Base-by-base conservation (phyloP, 805 yeast genomes). In the Barnettozyma siamensis region DNA sequence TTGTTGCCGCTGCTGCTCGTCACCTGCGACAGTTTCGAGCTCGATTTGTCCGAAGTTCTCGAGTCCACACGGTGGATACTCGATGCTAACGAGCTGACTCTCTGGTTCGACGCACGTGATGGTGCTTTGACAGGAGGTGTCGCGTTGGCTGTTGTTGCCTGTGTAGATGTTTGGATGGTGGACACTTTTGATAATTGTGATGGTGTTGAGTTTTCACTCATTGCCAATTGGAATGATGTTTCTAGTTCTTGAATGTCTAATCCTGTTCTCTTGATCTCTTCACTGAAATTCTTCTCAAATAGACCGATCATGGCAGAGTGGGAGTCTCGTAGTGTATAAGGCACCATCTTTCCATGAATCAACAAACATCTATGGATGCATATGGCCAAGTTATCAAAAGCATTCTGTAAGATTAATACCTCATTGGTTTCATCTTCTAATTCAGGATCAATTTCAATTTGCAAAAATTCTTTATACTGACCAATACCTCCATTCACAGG, bases 401-500 rank as follows among this genome's bases (percentile, higher is more conserved):
- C 77, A 17, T 55, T 49, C 17, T 45, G 50, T 30, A 69, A 47
- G 13, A 59, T 42, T 5, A 48, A 47, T 11, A 60, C 33, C 16
- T 67, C 70, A 32, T 54, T 50, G 1, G 42, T 40, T 10, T 49
- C 49, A 26, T 60, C 55, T 28, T 54, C 58, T 13, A 51, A 47
- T 4, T 53, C 51, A 10, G 55, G 51, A 21, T 53, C 52, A 20
- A 57, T 53, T 7, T 59, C 62, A 37, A 69, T 72, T 29, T 59
- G 61, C 56, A 84, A 76, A 57, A 88, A 86, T 2, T 74, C 74
- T 41, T 89, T 71, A 62, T 84, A 88, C 57, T 83, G 88, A 2
- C 87, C 85, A 48, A 88, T 85, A 43, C 96, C 96, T 28, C 96
- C 96, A 58, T 88, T 88, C 6, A 88, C 91, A 3, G 96, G 96